Evolutionary conservation across 345 rosid species (phyloP).

Genomic region (Populus nigra): DNA sequence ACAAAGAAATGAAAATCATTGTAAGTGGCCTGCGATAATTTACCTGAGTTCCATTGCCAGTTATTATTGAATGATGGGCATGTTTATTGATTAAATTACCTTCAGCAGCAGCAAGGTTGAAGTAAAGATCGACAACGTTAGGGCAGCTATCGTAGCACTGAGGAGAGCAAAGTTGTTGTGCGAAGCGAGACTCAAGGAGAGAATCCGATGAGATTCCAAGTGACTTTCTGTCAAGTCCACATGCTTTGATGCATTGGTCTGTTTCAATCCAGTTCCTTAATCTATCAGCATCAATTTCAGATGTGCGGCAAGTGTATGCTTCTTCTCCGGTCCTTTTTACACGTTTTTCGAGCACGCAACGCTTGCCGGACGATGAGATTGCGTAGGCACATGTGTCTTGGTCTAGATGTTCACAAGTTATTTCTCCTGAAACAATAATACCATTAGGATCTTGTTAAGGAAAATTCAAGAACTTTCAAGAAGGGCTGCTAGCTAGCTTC

Average conservation of each 20-base stretch:
- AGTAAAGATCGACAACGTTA: constrained; percentile 77
- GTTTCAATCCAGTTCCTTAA: constrained; percentile 61
- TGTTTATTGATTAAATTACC: constrained; percentile 32
- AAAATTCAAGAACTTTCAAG: neutral
- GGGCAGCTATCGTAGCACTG: constrained; percentile 71
- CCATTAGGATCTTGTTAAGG: neutral
- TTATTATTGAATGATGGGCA: neutral
- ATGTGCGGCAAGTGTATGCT: constrained; percentile 55
- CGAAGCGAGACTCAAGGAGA: constrained; percentile 63
- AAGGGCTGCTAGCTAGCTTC: neutral
- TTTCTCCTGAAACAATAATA: constrained; percentile 32
- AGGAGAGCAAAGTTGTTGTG: constrained; percentile 62
- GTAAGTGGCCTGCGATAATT: neutral
- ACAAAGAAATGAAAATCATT: neutral
- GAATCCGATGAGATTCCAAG: constrained; percentile 86
- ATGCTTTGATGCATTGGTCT: constrained; percentile 58
- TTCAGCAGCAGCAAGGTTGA: constrained; percentile 90
- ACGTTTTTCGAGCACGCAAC: constrained; percentile 72
- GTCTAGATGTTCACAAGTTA: constrained; percentile 60
- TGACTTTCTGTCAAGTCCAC: constrained; percentile 72
- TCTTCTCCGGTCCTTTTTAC: constrained; percentile 57
- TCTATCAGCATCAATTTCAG: constrained; percentile 65
- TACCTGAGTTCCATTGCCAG: neutral
- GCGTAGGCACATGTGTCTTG: constrained; percentile 64
- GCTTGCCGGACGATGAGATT: constrained; percentile 67